Evolutionary conservation across 1,139 yeast genomes (phyloP), one percentile per base, ranked within the genome.

Genomic region (Pichia inconspicua): DNA sequence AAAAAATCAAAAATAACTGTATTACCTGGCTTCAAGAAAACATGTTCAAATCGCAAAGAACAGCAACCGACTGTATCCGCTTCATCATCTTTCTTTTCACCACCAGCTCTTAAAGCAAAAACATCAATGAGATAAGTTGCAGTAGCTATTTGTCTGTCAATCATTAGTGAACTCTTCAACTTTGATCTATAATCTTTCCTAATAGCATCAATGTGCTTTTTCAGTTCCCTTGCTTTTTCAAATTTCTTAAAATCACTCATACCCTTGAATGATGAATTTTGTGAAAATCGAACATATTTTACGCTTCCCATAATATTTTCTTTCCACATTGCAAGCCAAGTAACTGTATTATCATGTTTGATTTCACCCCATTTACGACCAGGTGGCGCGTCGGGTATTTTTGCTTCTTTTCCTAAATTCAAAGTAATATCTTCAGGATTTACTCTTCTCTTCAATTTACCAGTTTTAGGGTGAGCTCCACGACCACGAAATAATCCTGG

Each of bases 1-100:
- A 90, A 72, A 63, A 90, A 90, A 65, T 90, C 97, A 69, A 90
- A 89, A n/a, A 85, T 77, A 17, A 90, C 97, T 15, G 75, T 84
- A 58, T 81, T 81, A 11, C 97, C 97, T 2, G 96, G 96, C 58
- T 78, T 79, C 52, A 90, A 72, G 1, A 94, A 84, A 42, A 90
- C 77, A 66, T 90, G 97, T 63, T 90, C 97, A 60, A 72, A 90
- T 58, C 97, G 72, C 56, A 90, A 74, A 1, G 97, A 90, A 68
- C 97, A 90, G 68, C 98, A 90, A 42, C 98, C 98, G 42, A 90
- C 98, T 1, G 98, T 90, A 65, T 92, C 98, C 2, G 97, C 97
- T 64, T 90, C 97, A 60, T 92, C 97, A 10, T 90, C 97, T 17
- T 94, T 87, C 65, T 90, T 90, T 67, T 92, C 97, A 58, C 97